Evolutionary conservation across 768 basidiomycete genomes (phyloP).

Genomic region (Galerina sulciceps): DNA sequence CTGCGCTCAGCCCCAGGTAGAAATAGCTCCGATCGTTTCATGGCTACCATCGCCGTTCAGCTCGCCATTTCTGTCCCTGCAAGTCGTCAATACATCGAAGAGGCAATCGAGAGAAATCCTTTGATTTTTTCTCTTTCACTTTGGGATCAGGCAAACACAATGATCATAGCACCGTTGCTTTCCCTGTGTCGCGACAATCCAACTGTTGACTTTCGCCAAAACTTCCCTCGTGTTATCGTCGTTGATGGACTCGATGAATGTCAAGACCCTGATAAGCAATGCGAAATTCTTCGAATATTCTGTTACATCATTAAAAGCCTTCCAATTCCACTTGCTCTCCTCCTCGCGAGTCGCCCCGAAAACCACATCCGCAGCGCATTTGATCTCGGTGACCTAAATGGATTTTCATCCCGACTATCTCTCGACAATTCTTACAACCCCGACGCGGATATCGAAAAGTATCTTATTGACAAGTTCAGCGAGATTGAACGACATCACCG

Average conservation of each 20-base stretch:
- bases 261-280: background rate
- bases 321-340: background rate
- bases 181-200: background rate
- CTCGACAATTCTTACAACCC: background rate
- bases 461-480: background rate
- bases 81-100: constrained; percentile 3
- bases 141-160: background rate
- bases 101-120: constrained; percentile 7
- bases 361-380: background rate
- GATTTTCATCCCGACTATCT: background rate
- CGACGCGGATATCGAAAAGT: background rate
- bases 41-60: constrained; percentile 8
- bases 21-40: background rate
- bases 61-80: background rate
- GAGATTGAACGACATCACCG: background rate
- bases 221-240: background rate
- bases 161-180: constrained; percentile 8
- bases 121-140: constrained; percentile 10
- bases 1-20: background rate
- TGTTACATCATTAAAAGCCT: background rate
- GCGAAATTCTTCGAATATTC: background rate
- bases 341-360: background rate
- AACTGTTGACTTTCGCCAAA: background rate
- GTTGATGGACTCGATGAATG: constrained; percentile 13
- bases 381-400: background rate